Base-by-base conservation (phyloP, 2,329 filamentous ascomycete species). In the Diaporthe vaccinii region DNA sequence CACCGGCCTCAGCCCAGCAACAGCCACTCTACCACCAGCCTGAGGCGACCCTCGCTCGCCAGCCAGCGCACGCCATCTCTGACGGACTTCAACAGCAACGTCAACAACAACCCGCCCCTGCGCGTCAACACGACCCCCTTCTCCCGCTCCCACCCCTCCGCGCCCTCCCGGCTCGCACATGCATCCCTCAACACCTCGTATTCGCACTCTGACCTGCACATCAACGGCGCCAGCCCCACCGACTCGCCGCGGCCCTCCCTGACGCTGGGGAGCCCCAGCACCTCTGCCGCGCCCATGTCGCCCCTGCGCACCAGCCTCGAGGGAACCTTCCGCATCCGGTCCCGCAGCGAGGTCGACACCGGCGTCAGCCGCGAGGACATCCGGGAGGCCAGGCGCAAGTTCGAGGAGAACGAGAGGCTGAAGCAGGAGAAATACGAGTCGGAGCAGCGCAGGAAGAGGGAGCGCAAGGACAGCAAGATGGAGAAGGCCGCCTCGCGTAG, bases 371-470 rank as follows among this genome's bases (percentile, higher is more conserved):
- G 87, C 69, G 90, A 91, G 76, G 89, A 90, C 57, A 89, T 93
- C 46, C 87, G 89, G 59, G 88, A 89, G 79, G 91, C 90, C 5
- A 90, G 91, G 72, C 89, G 89, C 78, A 91, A 90, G 79, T 93
- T 92, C 77, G 87, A 91, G 80, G 89, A 91, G 80, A 90, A 89
- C 80, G 90, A 93, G 81, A 86, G 86, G 22, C 84, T 84, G 72
- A 92, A 93, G 82, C 88, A 92, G 49, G 91, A 92, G 80, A 92
- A 91, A 79, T 90, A 90, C 67, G 90, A 89, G 22, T 88, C 88
- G 17, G 89, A 91, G 78, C 87, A 91, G 84, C 86, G 89, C 74
- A 87, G 86, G 77, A 90, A 89, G 76, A 87, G 88, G 49, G 90
- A 92, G 80, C 90, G 90, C 62, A 87, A 87, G n/a, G 88, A 90